phyloP scores from a whole-genome alignment of 1,139 yeast genomes.

The Geotrichum cucujoidarum region DNA sequence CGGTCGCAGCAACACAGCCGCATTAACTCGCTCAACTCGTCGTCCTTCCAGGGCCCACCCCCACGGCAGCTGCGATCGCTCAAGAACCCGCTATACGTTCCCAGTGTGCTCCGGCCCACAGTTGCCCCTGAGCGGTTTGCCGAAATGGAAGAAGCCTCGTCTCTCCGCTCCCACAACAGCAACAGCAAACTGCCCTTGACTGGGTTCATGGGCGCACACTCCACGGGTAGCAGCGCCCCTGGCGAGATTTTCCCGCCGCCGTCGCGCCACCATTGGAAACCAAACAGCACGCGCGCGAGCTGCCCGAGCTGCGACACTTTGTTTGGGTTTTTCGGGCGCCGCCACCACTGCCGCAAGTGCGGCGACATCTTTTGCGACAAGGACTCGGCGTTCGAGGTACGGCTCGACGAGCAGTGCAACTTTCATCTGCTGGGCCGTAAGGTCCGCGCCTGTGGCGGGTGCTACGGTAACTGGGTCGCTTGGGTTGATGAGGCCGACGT shows the following conservation, averaged over 20 bases:
- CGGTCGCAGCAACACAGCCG: too few species aligned
- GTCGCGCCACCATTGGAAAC: conserved; percentile 77
- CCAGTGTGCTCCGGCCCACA: conserved; percentile 75
- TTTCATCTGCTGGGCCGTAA: conserved; percentile 71
- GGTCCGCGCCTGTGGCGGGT: conserved; percentile 72
- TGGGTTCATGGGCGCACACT: too few species aligned
- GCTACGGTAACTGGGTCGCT: conserved; percentile 61
- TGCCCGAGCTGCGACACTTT: conserved; percentile 60
- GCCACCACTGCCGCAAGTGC: conserved; percentile 92
- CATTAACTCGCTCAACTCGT: too few species aligned
- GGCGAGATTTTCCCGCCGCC: conserved; percentile 21
- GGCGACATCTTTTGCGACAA: conserved; percentile 86
- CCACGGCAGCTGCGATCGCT: conserved; percentile 42
- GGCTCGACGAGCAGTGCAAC: conserved; percentile 66
- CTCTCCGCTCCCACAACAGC: not conserved
- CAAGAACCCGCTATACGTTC: conserved; percentile 79
- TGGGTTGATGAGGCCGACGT: conserved; percentile 9
- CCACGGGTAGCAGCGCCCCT: not conserved
- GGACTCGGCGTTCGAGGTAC: conserved; percentile 44
- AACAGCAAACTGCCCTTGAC: too few species aligned
- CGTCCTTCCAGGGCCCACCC: conserved; percentile 13
- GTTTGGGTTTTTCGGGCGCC: conserved; percentile 57
- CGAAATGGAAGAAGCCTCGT: not conserved
- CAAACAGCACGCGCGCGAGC: conserved; percentile 56
- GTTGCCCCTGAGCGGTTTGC: conserved; percentile 28